These are phyloP conservation scores for Vachellia collinsii DNA, from an alignment of 306 rosid species.

Conservation along the genomic window DNA sequence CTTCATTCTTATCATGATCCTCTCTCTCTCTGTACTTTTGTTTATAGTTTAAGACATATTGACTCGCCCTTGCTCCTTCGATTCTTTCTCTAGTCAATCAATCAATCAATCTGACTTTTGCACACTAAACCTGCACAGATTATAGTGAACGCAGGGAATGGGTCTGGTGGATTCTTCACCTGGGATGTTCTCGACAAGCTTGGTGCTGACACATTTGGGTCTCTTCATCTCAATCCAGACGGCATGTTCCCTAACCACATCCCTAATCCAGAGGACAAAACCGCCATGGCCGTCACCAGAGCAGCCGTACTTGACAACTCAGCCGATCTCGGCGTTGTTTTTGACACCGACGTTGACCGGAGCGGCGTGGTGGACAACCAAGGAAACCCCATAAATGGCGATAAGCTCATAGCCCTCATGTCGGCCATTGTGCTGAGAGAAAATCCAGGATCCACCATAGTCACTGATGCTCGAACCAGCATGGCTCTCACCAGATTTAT, in stretches of 20 bases:
- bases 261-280: conserved; percentile 86
- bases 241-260: conserved; percentile 96
- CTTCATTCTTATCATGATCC: not conserved
- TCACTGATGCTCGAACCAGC: conserved; percentile 88
- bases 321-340: conserved; percentile 86
- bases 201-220: conserved; percentile 93
- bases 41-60: too few relatives aligned
- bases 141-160: conserved; percentile 92
- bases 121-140: conserved; percentile 53
- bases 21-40: too few relatives aligned
- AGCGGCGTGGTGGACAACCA: conserved; percentile 75
- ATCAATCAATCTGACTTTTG: too few relatives aligned
- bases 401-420: conserved; percentile 82
- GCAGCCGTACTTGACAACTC: conserved; percentile 64
- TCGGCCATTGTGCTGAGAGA: conserved; percentile 74
- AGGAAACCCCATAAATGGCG: conserved; percentile 86
- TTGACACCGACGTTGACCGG: conserved; percentile 89
- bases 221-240: conserved; percentile 82
- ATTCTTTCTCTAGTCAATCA: too few relatives aligned
- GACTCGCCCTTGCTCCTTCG: too few relatives aligned
- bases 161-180: conserved; percentile 94
- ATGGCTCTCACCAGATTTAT: conserved; percentile 71
- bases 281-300: conserved; percentile 84
- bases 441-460: conserved; percentile 76
- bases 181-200: conserved; percentile 89